Evolutionary conservation across 2,329 filamentous ascomycete genomes (phyloP).

Genomic region (Amphichorda felina): DNA sequence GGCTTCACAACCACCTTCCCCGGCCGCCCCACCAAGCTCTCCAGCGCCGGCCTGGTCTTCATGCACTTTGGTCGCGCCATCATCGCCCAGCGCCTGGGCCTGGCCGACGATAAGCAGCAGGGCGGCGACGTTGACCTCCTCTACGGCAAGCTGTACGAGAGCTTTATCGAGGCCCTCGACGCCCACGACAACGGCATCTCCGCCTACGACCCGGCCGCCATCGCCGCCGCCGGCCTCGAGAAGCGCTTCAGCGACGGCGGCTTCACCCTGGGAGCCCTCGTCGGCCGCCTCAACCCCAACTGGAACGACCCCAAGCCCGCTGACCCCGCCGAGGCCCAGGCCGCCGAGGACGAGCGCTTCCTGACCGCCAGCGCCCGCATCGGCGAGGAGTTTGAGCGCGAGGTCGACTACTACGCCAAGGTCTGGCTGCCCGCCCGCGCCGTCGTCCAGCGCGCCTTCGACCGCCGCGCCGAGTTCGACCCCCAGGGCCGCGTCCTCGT

Average conservation of each 20-base stretch:
- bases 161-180: constrained; percentile 91
- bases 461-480: constrained; percentile 55
- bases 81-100: constrained; percentile 45
- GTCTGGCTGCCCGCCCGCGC: constrained; percentile 83
- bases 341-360: constrained; percentile 73
- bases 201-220: constrained; percentile 59
- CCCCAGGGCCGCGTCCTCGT: constrained; percentile 69
- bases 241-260: constrained; percentile 77
- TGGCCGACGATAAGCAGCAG: not conserved
- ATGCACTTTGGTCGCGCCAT: constrained; percentile 87
- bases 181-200: constrained; percentile 95
- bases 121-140: constrained; percentile 54
- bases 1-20: constrained; percentile 81
- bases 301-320: constrained; percentile 56
- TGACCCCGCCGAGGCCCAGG: constrained; percentile 63
- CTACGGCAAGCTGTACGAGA: constrained; percentile 81
- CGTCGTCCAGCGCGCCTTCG: constrained; percentile 67
- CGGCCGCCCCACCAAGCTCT: constrained; percentile 74
- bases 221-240: constrained; percentile 59
- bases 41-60: constrained; percentile 87
- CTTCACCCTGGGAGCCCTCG: constrained; percentile 75
- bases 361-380: constrained; percentile 67
- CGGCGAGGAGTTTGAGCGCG: constrained; percentile 76
- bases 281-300: constrained; percentile 67
- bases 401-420: constrained; percentile 61